These are phyloP conservation scores for Corchorus capsularis DNA, from an alignment of 345 rosid species.

Conservation along the genomic window DNA sequence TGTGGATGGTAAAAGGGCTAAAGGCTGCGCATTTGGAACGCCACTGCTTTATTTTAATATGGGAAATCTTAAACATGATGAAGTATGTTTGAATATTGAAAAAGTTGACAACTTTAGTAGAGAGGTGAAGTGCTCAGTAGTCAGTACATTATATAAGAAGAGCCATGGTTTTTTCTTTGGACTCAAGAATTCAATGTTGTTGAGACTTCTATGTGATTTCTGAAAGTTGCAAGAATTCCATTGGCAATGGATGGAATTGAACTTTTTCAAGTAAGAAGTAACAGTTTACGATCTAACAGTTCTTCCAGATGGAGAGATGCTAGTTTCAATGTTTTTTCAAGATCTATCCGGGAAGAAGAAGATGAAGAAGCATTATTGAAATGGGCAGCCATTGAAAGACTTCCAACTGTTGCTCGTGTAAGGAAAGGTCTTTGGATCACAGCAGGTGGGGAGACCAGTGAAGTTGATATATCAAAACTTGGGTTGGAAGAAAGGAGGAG, in stretches of 20 bases:
- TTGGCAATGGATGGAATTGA: conserved; percentile 5
- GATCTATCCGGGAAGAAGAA: conserved; percentile 33
- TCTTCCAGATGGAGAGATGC: conserved; percentile 28
- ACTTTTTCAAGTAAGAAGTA: neutral
- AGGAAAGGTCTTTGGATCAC: conserved; percentile 34
- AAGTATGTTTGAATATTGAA: too few relatives aligned
- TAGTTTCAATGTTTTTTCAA: conserved; percentile 31
- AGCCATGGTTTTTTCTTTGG: neutral
- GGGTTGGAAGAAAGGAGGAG: conserved; percentile 33
- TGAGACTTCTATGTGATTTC: neutral
- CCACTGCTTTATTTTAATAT: too few relatives aligned
- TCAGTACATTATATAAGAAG: neutral
- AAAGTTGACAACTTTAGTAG: neutral
- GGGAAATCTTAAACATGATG: too few relatives aligned
- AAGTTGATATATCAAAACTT: conserved; percentile 37
- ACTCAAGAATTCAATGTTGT: neutral
- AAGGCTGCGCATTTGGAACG: too few relatives aligned
- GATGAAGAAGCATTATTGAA: conserved; percentile 47
- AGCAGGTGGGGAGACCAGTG: conserved; percentile 33
- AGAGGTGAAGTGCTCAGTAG: neutral
- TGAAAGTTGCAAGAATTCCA: neutral
- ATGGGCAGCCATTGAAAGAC: conserved; percentile 49
- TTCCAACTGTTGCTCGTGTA: conserved; percentile 38
- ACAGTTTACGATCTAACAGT: conserved; percentile 27
- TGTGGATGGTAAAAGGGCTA: too few relatives aligned